Evolutionary conservation across 1,284 basidiomycete species (phyloP).

Genomic region (Tremellales sp.): DNA sequence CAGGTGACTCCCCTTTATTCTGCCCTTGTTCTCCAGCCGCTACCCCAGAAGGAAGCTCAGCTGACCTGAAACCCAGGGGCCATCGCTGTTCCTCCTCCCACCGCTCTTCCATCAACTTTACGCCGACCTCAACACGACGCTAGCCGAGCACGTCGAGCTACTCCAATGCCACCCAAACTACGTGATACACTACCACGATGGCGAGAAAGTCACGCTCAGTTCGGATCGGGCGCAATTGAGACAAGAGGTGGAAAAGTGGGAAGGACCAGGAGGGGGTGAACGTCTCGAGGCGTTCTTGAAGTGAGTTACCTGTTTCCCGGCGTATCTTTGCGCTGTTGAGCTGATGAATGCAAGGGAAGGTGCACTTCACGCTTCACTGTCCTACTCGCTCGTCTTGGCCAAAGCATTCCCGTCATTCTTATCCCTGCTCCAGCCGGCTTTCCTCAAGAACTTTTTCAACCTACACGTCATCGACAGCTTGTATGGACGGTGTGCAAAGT

Average conservation of each 20-base stretch:
- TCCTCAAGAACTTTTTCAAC: slow-evolving; percentile 47
- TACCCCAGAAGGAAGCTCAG: neutral
- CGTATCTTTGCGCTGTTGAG: neutral
- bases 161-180: slow-evolving; percentile 52
- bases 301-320: slow-evolving; percentile 17
- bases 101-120: slow-evolving; percentile 52
- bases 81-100: slow-evolving; percentile 53
- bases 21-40: neutral
- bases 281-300: slow-evolving; percentile 31
- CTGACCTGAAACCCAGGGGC: slow-evolving; percentile 35
- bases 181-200: slow-evolving; percentile 51
- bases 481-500: slow-evolving; percentile 45
- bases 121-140: slow-evolving; percentile 49
- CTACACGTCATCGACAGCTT: slow-evolving; percentile 47
- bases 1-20: slow-evolving; percentile 19
- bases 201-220: slow-evolving; percentile 49
- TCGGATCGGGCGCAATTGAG: slow-evolving; percentile 52
- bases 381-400: slow-evolving; percentile 52
- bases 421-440: slow-evolving; percentile 49
- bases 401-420: slow-evolving; percentile 50
- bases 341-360: slow-evolving; percentile 23
- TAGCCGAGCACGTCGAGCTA: slow-evolving; percentile 50
- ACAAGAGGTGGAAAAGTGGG: slow-evolving; percentile 51
- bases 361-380: slow-evolving; percentile 32
- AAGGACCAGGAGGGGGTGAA: slow-evolving; percentile 51